Conservation (phyloP, 192 early-diverging fungal species). For the Entomortierella parvispora region DNA sequence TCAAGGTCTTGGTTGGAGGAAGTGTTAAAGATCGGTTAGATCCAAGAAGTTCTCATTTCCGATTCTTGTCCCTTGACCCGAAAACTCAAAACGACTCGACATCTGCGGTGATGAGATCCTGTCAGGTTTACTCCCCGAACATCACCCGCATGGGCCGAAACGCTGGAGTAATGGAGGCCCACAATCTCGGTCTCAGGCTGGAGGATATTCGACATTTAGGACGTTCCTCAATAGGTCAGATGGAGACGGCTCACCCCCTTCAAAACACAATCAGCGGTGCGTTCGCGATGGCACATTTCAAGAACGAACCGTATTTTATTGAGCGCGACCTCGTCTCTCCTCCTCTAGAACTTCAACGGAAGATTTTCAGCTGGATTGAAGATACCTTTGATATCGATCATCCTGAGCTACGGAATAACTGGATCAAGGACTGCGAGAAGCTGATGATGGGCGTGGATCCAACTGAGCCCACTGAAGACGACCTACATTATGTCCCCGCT, state of each 20-base stretch:
- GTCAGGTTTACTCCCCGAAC: constrained; percentile 23
- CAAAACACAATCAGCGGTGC: constrained; percentile 12
- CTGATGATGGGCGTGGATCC: constrained; percentile 24
- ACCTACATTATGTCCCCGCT: background rate
- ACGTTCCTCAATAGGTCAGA: constrained; percentile 23
- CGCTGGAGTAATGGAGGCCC: constrained; percentile 12
- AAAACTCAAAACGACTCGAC: constrained; percentile 24
- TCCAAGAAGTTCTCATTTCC: background rate
- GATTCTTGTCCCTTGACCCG: background rate
- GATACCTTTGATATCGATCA: constrained; percentile 1
- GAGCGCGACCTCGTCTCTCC: constrained; percentile 25
- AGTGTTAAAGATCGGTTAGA: background rate
- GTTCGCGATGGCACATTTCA: constrained; percentile 31
- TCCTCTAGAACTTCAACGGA: constrained; percentile 15
- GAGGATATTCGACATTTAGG: constrained; percentile 26
- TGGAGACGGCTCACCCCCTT: constrained; percentile 13
- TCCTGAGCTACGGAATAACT: constrained; percentile 2
- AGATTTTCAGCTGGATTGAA: constrained; percentile 36
- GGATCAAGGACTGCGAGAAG: constrained; percentile 11
- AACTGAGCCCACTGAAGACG: background rate
- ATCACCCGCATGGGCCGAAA: constrained; percentile 25
- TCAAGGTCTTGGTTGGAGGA: constrained; percentile 15
- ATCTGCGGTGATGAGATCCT: constrained; percentile 20
- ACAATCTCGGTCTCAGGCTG: constrained; percentile 4
- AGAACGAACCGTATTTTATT: constrained; percentile 13